phyloP scores from a whole-genome alignment of 192 early-diverging fungal species.

The Chytriomyces sp. region DNA sequence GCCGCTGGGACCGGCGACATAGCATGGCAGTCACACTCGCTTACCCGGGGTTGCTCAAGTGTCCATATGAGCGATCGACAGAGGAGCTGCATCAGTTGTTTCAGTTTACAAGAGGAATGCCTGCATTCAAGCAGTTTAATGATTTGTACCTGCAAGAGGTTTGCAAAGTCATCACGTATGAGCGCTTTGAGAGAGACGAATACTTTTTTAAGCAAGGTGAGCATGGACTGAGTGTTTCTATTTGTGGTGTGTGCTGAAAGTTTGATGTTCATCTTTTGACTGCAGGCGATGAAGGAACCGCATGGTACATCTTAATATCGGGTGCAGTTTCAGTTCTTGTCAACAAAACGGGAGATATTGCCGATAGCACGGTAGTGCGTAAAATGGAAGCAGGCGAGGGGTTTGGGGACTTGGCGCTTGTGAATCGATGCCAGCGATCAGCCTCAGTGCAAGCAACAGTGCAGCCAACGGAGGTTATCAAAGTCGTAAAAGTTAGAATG shows the following conservation, averaged over 20 bases:
- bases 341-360: neutral
- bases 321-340: neutral
- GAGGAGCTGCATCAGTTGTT: neutral
- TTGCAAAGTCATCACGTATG: neutral
- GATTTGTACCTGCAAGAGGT: neutral
- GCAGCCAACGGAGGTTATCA: conserved; percentile 17
- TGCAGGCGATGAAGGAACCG: neutral
- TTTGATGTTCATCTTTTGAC: too few species aligned
- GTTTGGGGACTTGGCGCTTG: neutral
- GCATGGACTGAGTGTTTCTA: too few species aligned
- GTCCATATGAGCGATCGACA: conserved; percentile 9
- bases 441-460: conserved; percentile 5
- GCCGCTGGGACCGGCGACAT: neutral
- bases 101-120: neutral
- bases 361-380: neutral
- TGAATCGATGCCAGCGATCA: neutral
- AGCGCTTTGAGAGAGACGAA: neutral
- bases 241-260: too few species aligned
- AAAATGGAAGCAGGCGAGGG: neutral
- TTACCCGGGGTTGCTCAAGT: too few species aligned
- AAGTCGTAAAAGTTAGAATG: conserved; percentile 17
- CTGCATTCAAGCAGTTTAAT: neutral
- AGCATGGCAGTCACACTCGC: neutral
- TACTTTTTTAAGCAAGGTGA: neutral
- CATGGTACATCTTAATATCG: neutral